Evolutionary conservation across 768 basidiomycete species (phyloP), one percentile per base, ranked within the genome.

Genomic region (Naganishia vaughanmartiniae): DNA sequence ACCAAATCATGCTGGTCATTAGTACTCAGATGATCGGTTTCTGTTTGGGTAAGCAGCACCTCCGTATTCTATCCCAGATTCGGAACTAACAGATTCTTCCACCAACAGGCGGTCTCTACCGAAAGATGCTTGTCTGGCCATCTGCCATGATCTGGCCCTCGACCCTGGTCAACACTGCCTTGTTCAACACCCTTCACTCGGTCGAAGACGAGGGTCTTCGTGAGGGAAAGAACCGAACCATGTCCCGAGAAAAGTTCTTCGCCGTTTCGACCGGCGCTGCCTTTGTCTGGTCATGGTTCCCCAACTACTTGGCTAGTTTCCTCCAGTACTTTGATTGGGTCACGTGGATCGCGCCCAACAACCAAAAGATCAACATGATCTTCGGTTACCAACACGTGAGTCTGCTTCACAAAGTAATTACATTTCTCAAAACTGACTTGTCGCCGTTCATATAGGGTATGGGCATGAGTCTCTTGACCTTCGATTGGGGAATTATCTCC

Each of bases 1-100:
- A 83, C 82, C 83, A 90, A 84, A 72, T 81, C 45, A 72, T 77
- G 21, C 60, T 82, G 4, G 73, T 82, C 4, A 73, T 82, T 53
- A 81, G 80, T 2, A 82, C 81, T 1, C 81, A 82, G 63, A 77
- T 79, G 66, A 78, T 82, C 33, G 81, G 81, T 15, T 82, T 81
- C 65, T 79, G 80, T 2, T 73, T 82, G 11, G 80, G 54, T 39
- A 58, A 34, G 57, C 21, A 24, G n/a, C 17, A 24, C 3, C 9
- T 15, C 1, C 21, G 15, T 10, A 31, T 39, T 4, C n/a, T 31
- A 2, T 17, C 15, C 39, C n/a, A 45, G 21, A 24, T 51, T n/a
- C 39, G 6, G 57, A 42, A 42, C 57, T 58, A 36, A 58, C 34
- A 5, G 7, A 5, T 58, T 10, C 34, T 34, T 39, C 17, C 7